phyloP scores from a whole-genome alignment of 2,329 filamentous ascomycete genomes.

The Fusarium lateritium region DNA sequence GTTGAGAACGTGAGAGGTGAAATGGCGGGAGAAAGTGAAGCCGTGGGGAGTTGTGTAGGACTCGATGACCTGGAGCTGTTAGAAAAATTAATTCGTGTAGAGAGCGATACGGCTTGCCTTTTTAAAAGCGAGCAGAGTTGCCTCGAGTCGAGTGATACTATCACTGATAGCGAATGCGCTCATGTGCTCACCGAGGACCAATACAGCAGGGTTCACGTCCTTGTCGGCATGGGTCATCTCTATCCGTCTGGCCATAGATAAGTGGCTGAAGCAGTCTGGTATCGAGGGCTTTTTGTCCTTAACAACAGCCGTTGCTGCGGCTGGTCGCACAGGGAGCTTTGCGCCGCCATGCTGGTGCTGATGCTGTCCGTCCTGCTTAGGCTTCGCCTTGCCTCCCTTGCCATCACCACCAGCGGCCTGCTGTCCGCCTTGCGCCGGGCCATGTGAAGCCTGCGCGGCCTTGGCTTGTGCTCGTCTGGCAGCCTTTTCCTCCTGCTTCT shows the following conservation, averaged over 20 bases:
- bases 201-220: conserved; percentile 87
- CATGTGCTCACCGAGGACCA: conserved; percentile 91
- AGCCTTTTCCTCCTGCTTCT: conserved; percentile 91
- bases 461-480: conserved; percentile 84
- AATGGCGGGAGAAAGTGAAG: conserved; percentile 88
- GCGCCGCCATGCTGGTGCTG: conserved; percentile 50
- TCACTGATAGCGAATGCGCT: conserved; percentile 90
- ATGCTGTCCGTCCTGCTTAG: conserved; percentile 61
- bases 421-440: conserved; percentile 55
- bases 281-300: conserved; percentile 73
- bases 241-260: conserved; percentile 77
- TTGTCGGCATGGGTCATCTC: conserved; percentile 73
- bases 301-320: conserved; percentile 54
- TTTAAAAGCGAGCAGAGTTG: conserved; percentile 91
- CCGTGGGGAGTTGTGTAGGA: conserved; percentile 91
- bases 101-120: conserved; percentile 66
- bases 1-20: conserved; percentile 91
- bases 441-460: conserved; percentile 63
- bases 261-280: conserved; percentile 84
- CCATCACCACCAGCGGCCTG: conserved; percentile 56
- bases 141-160: conserved; percentile 88
- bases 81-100: conserved; percentile 19
- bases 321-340: conserved; percentile 54
- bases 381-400: conserved; percentile 64
- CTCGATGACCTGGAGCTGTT: conserved; percentile 78